Conservation (phyloP, 352 stramenopile genomes). For the Globisporangium solare region DNA sequence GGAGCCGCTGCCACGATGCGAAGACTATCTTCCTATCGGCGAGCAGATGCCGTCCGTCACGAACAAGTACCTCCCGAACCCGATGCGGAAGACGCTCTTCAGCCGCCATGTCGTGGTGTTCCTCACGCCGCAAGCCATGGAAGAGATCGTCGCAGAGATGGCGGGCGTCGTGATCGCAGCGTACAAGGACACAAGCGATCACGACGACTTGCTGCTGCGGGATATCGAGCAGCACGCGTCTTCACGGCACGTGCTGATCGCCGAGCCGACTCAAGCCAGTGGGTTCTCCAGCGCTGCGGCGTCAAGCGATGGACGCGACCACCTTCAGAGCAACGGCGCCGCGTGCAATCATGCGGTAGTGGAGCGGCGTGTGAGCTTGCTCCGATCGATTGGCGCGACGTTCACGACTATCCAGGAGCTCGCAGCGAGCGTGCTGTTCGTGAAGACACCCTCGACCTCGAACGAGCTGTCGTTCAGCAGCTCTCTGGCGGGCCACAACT, state of each 20-base stretch:
- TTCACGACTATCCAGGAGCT: slow-evolving; percentile 83
- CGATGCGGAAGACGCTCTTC: slow-evolving; percentile 73
- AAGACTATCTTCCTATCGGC: slow-evolving; percentile 66
- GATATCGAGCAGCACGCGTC: slow-evolving; percentile 45
- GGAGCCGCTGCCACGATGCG: slow-evolving; percentile 67
- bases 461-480: slow-evolving; percentile 64
- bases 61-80: slow-evolving; percentile 69
- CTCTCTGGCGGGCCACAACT: slow-evolving; percentile 48
- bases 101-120: slow-evolving; percentile 71
- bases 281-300: slow-evolving; percentile 52
- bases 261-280: slow-evolving; percentile 43
- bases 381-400: slow-evolving; percentile 54
- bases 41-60: slow-evolving; percentile 48
- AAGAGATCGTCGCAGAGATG: slow-evolving; percentile 74
- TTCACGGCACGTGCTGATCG: slow-evolving; percentile 52
- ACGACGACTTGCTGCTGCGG: slow-evolving; percentile 56
- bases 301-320: slow-evolving; percentile 40
- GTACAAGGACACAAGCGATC: slow-evolving; percentile 35
- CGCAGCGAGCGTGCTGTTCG: slow-evolving; percentile 79
- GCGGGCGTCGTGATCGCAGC: slow-evolving; percentile 56
- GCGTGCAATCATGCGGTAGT: slow-evolving; percentile 19
- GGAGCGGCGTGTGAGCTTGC: slow-evolving; percentile 52
- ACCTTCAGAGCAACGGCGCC: slow-evolving; percentile 5
- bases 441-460: slow-evolving; percentile 46
- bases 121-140: slow-evolving; percentile 66